These are phyloP conservation scores for Aureobasidium sp. DNA, from an alignment of 2,329 filamentous ascomycete genomes.

Conservation along the genomic window DNA sequence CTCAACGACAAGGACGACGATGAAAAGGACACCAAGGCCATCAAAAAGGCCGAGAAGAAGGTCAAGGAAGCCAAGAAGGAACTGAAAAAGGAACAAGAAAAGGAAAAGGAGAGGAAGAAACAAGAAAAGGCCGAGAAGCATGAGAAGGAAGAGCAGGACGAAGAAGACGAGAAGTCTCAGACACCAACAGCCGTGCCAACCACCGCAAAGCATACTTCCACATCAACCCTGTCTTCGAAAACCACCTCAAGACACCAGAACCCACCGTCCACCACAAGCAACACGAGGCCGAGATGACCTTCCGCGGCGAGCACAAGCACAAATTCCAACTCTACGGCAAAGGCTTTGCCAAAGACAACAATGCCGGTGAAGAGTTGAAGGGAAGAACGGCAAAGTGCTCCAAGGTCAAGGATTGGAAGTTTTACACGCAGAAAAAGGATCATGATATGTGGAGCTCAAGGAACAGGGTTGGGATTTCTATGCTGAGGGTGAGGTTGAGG, in stretches of 20 bases:
- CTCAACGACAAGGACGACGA: not conserved
- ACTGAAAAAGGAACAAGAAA: not conserved
- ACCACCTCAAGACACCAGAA: not conserved
- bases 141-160: not conserved
- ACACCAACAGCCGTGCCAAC: too few relatives aligned
- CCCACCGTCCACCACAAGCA: not conserved
- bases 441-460: not conserved
- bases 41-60: not conserved
- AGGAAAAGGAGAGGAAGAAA: not conserved
- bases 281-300: not conserved
- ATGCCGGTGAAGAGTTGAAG: not conserved
- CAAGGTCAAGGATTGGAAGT: not conserved
- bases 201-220: too few relatives aligned
- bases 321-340: not conserved
- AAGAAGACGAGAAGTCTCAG: not conserved
- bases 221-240: too few relatives aligned
- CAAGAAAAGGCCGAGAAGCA: not conserved
- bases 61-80: not conserved
- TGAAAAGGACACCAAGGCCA: not conserved
- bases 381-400: not conserved
- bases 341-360: not conserved
- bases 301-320: not conserved
- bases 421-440: not conserved
- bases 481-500: not conserved
- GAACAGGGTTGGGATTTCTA: not conserved